Base-by-base conservation (phyloP, 106 monocot genomes). In the Platanthera zijinensis region DNA sequence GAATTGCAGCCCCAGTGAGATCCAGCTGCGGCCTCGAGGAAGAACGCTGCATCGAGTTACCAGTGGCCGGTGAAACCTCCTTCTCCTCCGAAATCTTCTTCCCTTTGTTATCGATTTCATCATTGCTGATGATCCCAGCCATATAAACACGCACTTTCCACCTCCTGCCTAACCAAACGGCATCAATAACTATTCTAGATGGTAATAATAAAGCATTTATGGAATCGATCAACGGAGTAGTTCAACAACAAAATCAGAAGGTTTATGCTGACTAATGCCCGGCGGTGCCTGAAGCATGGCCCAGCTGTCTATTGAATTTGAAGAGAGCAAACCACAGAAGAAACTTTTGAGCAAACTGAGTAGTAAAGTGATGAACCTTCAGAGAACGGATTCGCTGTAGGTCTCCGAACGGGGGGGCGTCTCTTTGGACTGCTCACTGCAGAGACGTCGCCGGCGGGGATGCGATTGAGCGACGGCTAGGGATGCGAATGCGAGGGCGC, bases 21-120 rank as follows among this genome's bases (percentile, higher is more conserved):
- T 97, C 94, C 6, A 97, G 89, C 80, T 91, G 94, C 8, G 94
- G 97, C 69, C 97, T 78, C n/a, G 93, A 97, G 48, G 87, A 77
- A 15, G 93, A 97, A 14, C 93, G 73, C 46, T 86, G 89, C 80
- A 97, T 89, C 39, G 72, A 56, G n/a, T 30, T 78, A 7, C 54
- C 46, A 0, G 76, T 47, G 0, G 71, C 10, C 10, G 72, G 48
- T 15, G 51, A 63, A 64, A 77, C 76, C 74, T 80, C 87, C 50
- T 84, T 73, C 69, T 77, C 61, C 61, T 74, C 83, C 63, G 76
- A 46, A 66, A 6, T 66, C 8, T 48, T 73, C 28, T 21, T 14
- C 28, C 51, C 50, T 69, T 75, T 69, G 28, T 48, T 71, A 49
- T 78, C 51, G 10, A 3, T 49, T 5, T 62, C 78, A 62, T 74